Conservation (phyloP, 495 filamentous ascomycete species). For the Podospora pseudocomata region DNA sequence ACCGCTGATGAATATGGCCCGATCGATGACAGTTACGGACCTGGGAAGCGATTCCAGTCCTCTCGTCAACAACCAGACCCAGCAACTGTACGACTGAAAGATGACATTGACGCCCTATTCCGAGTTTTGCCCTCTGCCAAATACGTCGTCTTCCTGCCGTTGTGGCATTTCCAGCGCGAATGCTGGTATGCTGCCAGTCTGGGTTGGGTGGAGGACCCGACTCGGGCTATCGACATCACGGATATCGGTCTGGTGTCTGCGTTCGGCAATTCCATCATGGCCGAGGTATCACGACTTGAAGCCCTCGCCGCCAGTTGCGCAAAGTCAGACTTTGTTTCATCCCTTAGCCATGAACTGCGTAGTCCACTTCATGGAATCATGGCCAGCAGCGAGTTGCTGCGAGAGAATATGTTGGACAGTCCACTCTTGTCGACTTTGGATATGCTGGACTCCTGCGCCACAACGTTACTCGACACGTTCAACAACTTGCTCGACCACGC, state of each 20-base stretch:
- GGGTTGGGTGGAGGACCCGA: constrained; percentile 53
- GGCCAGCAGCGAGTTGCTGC: constrained; percentile 66
- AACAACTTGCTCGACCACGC: constrained; percentile 52
- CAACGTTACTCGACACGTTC: constrained; percentile 56
- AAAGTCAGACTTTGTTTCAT: constrained; percentile 69
- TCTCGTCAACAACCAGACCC: neutral
- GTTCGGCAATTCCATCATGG: constrained; percentile 60
- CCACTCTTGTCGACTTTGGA: constrained; percentile 63
- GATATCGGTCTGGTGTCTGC: constrained; percentile 45
- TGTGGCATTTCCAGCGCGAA: constrained; percentile 67
- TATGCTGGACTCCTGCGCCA: constrained; percentile 70
- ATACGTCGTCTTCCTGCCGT: constrained; percentile 56
- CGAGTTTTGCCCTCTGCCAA: constrained; percentile 42
- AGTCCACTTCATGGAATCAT: constrained; percentile 75
- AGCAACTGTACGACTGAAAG: constrained; percentile 7
- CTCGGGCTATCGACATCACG: constrained; percentile 44
- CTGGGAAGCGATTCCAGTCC: constrained; percentile 16
- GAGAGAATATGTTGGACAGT: constrained; percentile 48
- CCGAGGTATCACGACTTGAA: constrained; percentile 54
- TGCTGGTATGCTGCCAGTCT: constrained; percentile 69
- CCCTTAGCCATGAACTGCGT: constrained; percentile 73
- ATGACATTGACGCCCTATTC: constrained; percentile 24
- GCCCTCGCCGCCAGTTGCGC: constrained; percentile 41
- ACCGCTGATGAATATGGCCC: constrained; percentile 39
- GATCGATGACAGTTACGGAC: constrained; percentile 31